These are phyloP conservation scores for Ganoderma meredithae DNA, from an alignment of 1,284 basidiomycete species.

Conservation along the genomic window DNA sequence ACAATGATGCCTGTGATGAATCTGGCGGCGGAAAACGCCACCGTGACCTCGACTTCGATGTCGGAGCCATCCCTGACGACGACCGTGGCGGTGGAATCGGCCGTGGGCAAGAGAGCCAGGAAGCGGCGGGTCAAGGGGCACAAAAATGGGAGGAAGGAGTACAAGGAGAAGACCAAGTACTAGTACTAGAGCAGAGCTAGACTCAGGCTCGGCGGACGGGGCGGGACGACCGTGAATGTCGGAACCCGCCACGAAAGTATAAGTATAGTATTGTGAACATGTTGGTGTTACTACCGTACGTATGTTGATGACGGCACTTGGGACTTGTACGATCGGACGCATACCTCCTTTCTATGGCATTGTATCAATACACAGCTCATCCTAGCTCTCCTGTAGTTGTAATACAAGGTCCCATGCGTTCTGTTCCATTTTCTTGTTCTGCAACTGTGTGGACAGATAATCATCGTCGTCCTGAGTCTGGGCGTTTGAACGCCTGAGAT, in stretches of 20 bases:
- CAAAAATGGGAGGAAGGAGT: constrained; percentile 11
- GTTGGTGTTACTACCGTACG: not conserved
- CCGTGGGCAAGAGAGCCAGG: constrained; percentile 17
- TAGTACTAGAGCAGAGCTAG: not conserved
- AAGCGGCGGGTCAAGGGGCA: constrained; percentile 14
- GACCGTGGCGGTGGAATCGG: not conserved
- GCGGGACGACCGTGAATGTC: not conserved
- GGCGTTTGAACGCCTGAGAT: not conserved
- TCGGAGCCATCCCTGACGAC: not conserved
- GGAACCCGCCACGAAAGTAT: not conserved
- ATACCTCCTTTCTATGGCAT: constrained; percentile 16
- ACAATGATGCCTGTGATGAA: not conserved
- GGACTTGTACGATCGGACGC: not conserved
- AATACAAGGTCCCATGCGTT: too few species aligned
- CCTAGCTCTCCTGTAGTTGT: not conserved
- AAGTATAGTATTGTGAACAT: constrained; percentile 4
- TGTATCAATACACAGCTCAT: constrained; percentile 16
- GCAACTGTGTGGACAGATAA: too few species aligned
- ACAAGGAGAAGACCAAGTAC: not conserved
- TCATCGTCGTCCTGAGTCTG: too few species aligned
- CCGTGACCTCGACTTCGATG: not conserved
- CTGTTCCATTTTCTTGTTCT: too few species aligned
- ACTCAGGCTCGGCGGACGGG: not conserved
- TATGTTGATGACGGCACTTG: constrained; percentile 10
- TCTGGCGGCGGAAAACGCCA: not conserved